These are phyloP conservation scores for Ophiocordyceps unilateralis DNA, from an alignment of 2,329 filamentous ascomycete species.

Conservation along the genomic window DNA sequence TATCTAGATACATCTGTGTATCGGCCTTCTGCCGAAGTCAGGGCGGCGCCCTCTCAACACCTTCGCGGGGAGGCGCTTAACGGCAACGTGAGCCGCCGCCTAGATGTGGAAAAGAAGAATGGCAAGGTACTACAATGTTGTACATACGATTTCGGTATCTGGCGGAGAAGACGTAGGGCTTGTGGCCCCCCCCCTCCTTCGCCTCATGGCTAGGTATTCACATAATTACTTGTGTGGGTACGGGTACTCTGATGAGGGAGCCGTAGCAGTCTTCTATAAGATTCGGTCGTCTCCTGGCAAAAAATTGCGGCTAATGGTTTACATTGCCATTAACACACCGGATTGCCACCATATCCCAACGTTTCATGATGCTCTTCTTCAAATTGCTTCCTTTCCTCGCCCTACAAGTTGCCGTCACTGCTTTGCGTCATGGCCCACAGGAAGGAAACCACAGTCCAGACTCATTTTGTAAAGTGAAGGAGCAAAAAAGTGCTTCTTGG, in stretches of 20 bases:
- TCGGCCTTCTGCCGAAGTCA: neutral
- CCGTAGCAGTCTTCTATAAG: neutral
- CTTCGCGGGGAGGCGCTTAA: neutral
- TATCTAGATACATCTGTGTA: neutral
- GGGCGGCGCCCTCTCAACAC: neutral
- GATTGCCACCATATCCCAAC: neutral
- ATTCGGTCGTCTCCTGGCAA: neutral
- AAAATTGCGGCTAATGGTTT: neutral
- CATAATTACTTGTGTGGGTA: too few relatives aligned
- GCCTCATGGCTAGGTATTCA: too few relatives aligned
- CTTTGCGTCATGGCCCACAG: neutral
- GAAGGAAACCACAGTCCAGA: neutral
- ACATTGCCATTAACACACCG: too few relatives aligned
- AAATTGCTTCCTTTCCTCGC: neutral
- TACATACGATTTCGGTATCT: too few relatives aligned
- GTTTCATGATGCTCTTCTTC: neutral
- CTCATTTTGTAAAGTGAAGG: neutral
- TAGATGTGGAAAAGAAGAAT: too few relatives aligned
- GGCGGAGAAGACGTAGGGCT: too few relatives aligned
- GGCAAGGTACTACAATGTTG: too few relatives aligned
- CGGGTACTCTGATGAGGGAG: too few relatives aligned
- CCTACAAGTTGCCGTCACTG: neutral
- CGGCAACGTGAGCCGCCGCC: neutral
- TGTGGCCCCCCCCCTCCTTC: too few relatives aligned
- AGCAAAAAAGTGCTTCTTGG: too few relatives aligned